A percentile compares a stretch with the other conserved stretches of the same genome.
Evolutionary conservation across 2,329 filamentous ascomycete species (phyloP).

Genomic region (Bipolaris victoriae): DNA sequence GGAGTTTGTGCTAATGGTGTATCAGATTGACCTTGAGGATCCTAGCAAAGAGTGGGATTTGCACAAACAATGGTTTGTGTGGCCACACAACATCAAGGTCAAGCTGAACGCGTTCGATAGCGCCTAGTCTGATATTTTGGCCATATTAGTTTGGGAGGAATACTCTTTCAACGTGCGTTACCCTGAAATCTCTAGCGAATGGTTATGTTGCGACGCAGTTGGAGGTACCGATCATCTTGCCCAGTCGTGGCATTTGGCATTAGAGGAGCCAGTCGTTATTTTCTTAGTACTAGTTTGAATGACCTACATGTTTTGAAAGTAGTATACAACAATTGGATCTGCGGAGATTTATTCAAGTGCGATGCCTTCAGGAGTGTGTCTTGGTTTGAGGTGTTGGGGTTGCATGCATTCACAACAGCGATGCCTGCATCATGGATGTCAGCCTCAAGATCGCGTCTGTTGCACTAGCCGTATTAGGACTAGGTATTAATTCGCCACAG

Average conservation of each 20-base stretch:
- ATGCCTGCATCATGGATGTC: slow-evolving; percentile 10
- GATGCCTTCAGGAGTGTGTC: too few relatives aligned
- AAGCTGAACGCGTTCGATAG: slow-evolving; percentile 27
- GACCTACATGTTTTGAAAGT: too few relatives aligned
- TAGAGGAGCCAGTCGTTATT: background rate
- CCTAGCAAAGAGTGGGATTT: slow-evolving; percentile 48
- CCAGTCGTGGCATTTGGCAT: background rate
- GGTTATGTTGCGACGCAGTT: background rate
- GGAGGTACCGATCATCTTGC: background rate
- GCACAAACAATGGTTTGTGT: slow-evolving; percentile 52
- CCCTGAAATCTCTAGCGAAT: background rate
- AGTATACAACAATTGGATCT: background rate
- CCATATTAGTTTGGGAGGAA: background rate
- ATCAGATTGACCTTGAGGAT: slow-evolving; percentile 46
- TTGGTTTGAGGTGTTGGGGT: background rate
- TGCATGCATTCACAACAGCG: background rate
- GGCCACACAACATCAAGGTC: slow-evolving; percentile 43
- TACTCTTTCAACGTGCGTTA: background rate
- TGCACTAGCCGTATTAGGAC: slow-evolving; percentile 9
- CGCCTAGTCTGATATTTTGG: background rate
- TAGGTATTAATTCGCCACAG: background rate
- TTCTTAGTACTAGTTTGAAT: background rate
- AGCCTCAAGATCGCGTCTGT: slow-evolving; percentile 4
- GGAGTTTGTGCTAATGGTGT: slow-evolving; percentile 2
- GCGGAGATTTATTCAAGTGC: background rate